Evolutionary conservation across 129 eudicot species (phyloP), one percentile per base, ranked within the genome.

Genomic region (Flaveria bidentis): DNA sequence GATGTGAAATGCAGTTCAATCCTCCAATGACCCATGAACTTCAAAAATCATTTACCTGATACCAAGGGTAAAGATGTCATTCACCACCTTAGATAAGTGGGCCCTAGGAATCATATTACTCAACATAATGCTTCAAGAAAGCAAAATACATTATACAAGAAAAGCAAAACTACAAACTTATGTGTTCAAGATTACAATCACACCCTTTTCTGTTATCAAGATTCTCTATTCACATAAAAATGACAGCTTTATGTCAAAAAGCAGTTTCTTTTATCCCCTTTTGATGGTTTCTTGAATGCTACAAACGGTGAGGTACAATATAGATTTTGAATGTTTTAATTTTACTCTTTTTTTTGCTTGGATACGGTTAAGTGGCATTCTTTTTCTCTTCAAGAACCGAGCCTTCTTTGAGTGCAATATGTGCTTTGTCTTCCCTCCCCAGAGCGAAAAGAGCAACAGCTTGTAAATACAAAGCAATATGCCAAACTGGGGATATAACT

Each of bases 401-500:
- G 41, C 87, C 96, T 81, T 90, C 92, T 82, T 74, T 85, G 33
- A 93, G 89, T 26, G 97, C 97, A 58, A 88, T 82, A 56, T 82
- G 96, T 53, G 92, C 97, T 84, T 93, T 92, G 8, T 82, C 87
- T 69, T 90, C 96, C 83, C 90, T 88, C 36, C 88, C 86, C 2
- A 90, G 51, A 42, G 87, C 80, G 22, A 88, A 79, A 78, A 93
- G 91, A 4, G 95, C 77, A 71, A 89, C 82, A 62, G 97, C 92
- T 83, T 93, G 96, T 45, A 93, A 71, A 62, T 90, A 93, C 2
- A 88, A 87, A 16, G 97, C 92, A 14, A 90, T 84, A 57, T 90
- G 88, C 98, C 98, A 93, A 76, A 74, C 83, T 44, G 92, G 98
- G 44, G 89, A 88, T 82, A 90, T 85, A 1, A 90, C 96, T 78